Percentiles rank a stretch among this genome's conserved stretches.
Evolutionary conservation across 192 early-diverging fungal genomes (phyloP).

Genomic region (Backusella tarrabulga): DNA sequence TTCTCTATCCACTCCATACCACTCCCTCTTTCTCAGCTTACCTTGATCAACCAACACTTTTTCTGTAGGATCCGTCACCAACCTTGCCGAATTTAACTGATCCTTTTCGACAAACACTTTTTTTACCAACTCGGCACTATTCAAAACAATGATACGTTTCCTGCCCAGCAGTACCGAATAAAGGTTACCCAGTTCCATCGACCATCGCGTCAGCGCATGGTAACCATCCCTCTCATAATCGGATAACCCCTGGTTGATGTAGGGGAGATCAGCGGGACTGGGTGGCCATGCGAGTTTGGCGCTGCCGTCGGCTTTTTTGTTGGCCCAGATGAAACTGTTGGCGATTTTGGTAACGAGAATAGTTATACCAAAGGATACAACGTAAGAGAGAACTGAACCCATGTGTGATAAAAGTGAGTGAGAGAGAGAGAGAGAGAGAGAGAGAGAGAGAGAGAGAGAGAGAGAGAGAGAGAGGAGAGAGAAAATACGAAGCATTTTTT

Average conservation of each 20-base stretch:
- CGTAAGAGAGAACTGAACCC: background rate
- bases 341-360: background rate
- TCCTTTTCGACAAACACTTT: conserved; percentile 19
- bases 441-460: background rate
- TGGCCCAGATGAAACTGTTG: conserved; percentile 12
- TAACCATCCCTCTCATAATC: background rate
- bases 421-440: background rate
- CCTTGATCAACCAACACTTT: conserved; percentile 18
- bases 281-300: conserved; percentile 25
- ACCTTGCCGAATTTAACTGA: conserved; percentile 26
- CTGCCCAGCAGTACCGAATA: conserved; percentile 27
- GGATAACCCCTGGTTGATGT: conserved; percentile 15
- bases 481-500: background rate
- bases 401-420: background rate
- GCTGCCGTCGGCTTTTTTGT: conserved; percentile 27
- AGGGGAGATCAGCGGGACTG: conserved; percentile 11
- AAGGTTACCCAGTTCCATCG: conserved; percentile 12
- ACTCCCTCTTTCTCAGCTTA: background rate
- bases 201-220: conserved; percentile 21
- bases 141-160: conserved; percentile 26
- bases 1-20: background rate
- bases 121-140: conserved; percentile 17
- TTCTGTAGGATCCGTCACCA: conserved; percentile 14
- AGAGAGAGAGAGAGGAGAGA: background rate
- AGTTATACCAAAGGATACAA: background rate